phyloP scores from a whole-genome alignment of 2,329 filamentous ascomycete genomes.

The Zymoseptoria passerinii region DNA sequence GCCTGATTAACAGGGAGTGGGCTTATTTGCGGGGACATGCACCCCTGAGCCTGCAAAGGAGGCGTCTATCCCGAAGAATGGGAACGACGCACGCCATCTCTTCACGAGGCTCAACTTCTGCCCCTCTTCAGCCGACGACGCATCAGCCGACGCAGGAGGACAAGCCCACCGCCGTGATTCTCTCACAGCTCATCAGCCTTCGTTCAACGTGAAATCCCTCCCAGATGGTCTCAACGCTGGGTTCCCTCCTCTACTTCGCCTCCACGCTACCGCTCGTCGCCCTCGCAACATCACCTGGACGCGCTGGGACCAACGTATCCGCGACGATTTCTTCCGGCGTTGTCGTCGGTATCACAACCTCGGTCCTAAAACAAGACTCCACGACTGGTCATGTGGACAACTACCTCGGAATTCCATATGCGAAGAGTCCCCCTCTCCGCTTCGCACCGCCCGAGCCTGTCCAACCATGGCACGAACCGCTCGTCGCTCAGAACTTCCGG shows the following conservation, averaged over 20 bases:
- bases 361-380: slow-evolving; percentile 10
- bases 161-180: too few species aligned
- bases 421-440: slow-evolving; percentile 10
- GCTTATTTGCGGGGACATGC: too few species aligned
- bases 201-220: neutral
- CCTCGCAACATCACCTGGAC: neutral
- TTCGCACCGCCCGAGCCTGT: slow-evolving; percentile 15
- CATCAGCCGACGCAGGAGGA: too few species aligned
- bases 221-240: neutral
- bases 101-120: too few species aligned
- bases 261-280: neutral
- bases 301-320: slow-evolving; percentile 4
- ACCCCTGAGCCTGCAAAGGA: too few species aligned
- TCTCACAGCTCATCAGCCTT: too few species aligned
- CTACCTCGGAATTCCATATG: slow-evolving; percentile 17
- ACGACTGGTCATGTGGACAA: slow-evolving; percentile 11
- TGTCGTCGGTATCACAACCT: slow-evolving; percentile 14
- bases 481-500: slow-evolving; percentile 7
- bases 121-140: too few species aligned
- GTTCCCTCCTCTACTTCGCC: neutral
- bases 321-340: slow-evolving; percentile 13
- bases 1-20: too few species aligned
- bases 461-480: slow-evolving; percentile 4
- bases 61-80: too few species aligned
- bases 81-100: too few species aligned